Evolutionary conservation across 1,284 basidiomycete genomes (phyloP).

Genomic region (Tetrapyrgos nigripes): DNA sequence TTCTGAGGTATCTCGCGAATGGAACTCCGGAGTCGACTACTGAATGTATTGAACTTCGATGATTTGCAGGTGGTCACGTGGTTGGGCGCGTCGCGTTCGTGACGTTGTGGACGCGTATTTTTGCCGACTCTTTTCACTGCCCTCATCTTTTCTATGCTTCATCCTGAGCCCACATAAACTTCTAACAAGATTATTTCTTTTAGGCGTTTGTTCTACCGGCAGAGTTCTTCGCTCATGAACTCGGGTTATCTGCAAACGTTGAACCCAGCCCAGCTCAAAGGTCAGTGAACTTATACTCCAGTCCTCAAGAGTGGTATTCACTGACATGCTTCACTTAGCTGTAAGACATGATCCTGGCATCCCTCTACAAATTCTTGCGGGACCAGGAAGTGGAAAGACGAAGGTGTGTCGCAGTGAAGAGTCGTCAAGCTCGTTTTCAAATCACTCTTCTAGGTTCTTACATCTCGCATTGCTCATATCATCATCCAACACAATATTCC

Average conservation of each 20-base stretch:
- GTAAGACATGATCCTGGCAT: slow-evolving; percentile 66
- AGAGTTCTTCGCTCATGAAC: background rate
- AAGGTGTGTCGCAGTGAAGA: slow-evolving; percentile 39
- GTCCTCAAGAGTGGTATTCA: background rate
- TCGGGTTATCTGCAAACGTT: slow-evolving; percentile 1
- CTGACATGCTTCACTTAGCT: slow-evolving; percentile 47
- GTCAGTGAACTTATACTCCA: slow-evolving; percentile 1
- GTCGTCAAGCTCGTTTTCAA: background rate
- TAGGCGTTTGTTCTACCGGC: background rate
- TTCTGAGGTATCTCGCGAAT: too few relatives aligned
- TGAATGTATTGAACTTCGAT: too few relatives aligned
- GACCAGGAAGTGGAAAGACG: slow-evolving; percentile 82
- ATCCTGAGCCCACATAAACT: too few relatives aligned
- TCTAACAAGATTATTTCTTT: too few relatives aligned
- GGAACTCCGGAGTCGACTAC: too few relatives aligned
- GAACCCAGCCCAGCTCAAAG: slow-evolving; percentile 18
- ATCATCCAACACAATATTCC: slow-evolving; percentile 62
- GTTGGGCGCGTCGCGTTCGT: too few relatives aligned
- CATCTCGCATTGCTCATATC: slow-evolving; percentile 80
- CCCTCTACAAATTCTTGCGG: slow-evolving; percentile 85
- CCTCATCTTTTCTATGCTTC: too few relatives aligned
- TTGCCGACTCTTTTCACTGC: too few relatives aligned
- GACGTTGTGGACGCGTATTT: too few relatives aligned
- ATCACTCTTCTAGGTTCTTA: slow-evolving; percentile 64
- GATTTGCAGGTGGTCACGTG: too few relatives aligned